Evolutionary conservation across 331 rosid species (phyloP).

Genomic region (Pyrus hybrid): DNA sequence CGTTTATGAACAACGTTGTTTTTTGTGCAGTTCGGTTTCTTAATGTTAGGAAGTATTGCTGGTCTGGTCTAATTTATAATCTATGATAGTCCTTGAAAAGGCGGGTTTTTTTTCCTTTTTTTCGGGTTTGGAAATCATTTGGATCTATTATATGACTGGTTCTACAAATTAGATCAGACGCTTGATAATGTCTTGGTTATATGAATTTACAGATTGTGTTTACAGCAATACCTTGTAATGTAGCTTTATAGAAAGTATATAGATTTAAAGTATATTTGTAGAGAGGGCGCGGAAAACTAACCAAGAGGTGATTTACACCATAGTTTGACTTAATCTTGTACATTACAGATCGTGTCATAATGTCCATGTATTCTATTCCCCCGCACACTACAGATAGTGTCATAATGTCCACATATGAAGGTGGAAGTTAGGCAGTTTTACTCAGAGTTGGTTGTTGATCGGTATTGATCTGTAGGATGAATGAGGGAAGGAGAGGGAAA

Average conservation of each 20-base stretch:
- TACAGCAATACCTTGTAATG: background rate
- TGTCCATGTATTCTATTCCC: background rate
- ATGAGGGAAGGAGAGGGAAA: background rate
- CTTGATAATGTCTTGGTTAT: background rate
- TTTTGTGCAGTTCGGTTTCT: background rate
- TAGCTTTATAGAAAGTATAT: background rate
- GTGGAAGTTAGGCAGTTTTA: background rate
- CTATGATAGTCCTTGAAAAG: background rate
- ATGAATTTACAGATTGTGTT: background rate
- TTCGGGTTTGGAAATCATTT: background rate
- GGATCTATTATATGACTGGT: background rate
- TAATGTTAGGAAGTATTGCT: background rate
- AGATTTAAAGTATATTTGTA: background rate
- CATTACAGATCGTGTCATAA: too few species aligned
- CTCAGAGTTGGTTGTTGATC: background rate
- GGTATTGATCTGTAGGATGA: background rate
- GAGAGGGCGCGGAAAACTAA: background rate
- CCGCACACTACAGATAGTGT: background rate
- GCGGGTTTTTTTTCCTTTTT: background rate
- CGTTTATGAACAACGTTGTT: background rate
- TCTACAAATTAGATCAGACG: background rate
- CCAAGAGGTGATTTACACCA: background rate
- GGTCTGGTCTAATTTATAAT: background rate
- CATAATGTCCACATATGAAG: background rate
- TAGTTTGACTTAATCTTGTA: too few species aligned